Percentiles rank a stretch among this genome's conserved stretches.
Evolutionary conservation across 2,329 filamentous ascomycete species (phyloP).

Genomic region (Thermothelomyces thermophilus): DNA sequence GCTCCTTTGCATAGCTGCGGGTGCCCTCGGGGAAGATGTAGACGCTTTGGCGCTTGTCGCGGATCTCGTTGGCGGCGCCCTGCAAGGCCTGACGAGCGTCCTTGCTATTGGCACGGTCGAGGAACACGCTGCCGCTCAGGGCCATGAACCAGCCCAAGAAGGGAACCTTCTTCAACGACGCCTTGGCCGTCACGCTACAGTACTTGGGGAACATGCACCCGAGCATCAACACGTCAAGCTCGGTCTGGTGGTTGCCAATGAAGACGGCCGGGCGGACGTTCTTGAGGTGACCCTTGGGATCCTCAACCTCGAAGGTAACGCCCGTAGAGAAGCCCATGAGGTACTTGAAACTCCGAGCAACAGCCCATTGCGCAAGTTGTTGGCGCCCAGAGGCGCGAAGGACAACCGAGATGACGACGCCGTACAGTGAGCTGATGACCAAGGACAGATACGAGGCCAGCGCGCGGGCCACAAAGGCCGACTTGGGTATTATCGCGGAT

Average conservation of each 20-base stretch:
- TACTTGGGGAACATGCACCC: constrained; percentile 84
- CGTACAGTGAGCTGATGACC: constrained; percentile 59
- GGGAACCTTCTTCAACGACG: constrained; percentile 68
- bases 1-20: constrained; percentile 76
- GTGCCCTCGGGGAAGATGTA: constrained; percentile 93
- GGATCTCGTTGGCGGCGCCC: constrained; percentile 75
- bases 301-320: constrained; percentile 68
- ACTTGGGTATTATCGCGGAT: constrained; percentile 50
- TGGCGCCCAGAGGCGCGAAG: constrained; percentile 66
- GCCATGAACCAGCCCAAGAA: constrained; percentile 94
- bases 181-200: constrained; percentile 90
- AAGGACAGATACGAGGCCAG: constrained; percentile 60
- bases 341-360: constrained; percentile 72
- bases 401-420: constrained; percentile 64
- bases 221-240: constrained; percentile 89
- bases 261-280: constrained; percentile 77
- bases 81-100: constrained; percentile 81
- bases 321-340: constrained; percentile 70
- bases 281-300: constrained; percentile 55
- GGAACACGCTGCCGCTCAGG: constrained; percentile 85
- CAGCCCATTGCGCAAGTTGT: constrained; percentile 78
- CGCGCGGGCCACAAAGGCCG: constrained; percentile 62
- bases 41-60: constrained; percentile 62
- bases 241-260: constrained; percentile 91
- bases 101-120: constrained; percentile 79